Evolutionary conservation across 2,329 filamentous ascomycete genomes (phyloP), one percentile per base, ranked within the genome.

Genomic region (Penicillium decumbens): DNA sequence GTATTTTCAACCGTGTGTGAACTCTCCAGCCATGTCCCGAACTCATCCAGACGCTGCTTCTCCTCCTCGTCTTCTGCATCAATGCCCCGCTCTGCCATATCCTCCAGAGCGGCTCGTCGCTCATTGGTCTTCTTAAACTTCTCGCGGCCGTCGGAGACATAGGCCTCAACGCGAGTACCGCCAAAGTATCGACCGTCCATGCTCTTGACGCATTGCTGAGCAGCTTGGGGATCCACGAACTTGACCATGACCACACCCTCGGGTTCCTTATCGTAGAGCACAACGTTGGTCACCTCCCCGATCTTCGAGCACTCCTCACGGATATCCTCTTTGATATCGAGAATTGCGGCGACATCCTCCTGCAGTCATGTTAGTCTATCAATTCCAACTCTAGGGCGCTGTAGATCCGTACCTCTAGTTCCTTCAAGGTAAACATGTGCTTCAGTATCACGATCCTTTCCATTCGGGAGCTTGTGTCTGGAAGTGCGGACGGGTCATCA

Each of bases 301-400:
- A 93, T 76, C 72, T 95, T 95, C 50, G 82, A 79, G 68, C 89
- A 95, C 71, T 95, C 91, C 43, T 95, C 89, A 40, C 88, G 82
- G 48, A 97, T 88, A 66, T 98, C 93, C 67, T 95, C 87, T 66
- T 95, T 95, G 73, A 97, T 95, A 55, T 97, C 92, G 32, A 95
- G 76, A 51, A 95, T 80, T 1, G 87, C 88, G 0, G 84, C 83
- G 1, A 88, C 83, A 62, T 97, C 91, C 65, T 95, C 88, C 59
- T 77, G 45, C 29, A 39, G 10, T 15, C 6, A 23, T 20, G 56
- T 69, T 46, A 67, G 58, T 37, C 41, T 27, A 12, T 44, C 15
- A 23, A 9, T 46, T 20, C n/a, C 23, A 18, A 15, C 1, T 7
- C 6, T 10, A 12, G 23, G 12, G 4, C 12, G 6, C 12, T 12